Evolutionary conservation across 352 stramenopile species (phyloP), one percentile per base, ranked within the genome.

Genomic region (Aphanomyces stellatus): DNA sequence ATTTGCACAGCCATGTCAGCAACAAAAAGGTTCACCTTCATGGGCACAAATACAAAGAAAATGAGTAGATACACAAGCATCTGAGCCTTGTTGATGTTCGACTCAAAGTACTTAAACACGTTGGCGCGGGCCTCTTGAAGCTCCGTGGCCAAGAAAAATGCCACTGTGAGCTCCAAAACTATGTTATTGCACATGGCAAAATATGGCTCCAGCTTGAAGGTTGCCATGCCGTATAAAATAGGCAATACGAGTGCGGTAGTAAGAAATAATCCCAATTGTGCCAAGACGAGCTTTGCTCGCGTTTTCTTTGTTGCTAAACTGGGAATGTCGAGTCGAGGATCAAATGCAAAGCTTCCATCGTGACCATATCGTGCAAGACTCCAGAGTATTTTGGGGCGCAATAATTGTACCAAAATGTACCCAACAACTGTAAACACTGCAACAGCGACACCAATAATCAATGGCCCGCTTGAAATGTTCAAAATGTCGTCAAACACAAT

Each of bases 101-200:
- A 48, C 25, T n/a, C 2, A 6, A n/a, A 64, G 30, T 64, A 64
- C 17, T 40, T 34, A 17, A 33, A 1, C 7, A 28, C 8, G 28
- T 49, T 49, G 3, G n/a, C 30, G 15, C 55, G 25, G 10, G 41
- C n/a, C 28, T 64, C 55, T 53, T 64, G 55, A 2, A 15, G 25
- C 51, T 64, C 55, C 8, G 55, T 24, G 17, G 51, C 13, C 7
- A 64, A 13, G 41, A 64, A 64, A 28, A 48, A 64, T 5, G 25
- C 17, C 24, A 34, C 4, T 1, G 55, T 22, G 2, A 15, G 13
- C n/a, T 17, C 30, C 5, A 64, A 25, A 19, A 64, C 55, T 6
- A n/a, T 11, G 28, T 64, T 64, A 30, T 64, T 64, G 41, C 53
- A 64, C 6, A 53, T n/a, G 2, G 27, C 4, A 22, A 64, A 64